Evolutionary conservation across 1,284 basidiomycete genomes (phyloP).

Genomic region (Golubevia pallescens): DNA sequence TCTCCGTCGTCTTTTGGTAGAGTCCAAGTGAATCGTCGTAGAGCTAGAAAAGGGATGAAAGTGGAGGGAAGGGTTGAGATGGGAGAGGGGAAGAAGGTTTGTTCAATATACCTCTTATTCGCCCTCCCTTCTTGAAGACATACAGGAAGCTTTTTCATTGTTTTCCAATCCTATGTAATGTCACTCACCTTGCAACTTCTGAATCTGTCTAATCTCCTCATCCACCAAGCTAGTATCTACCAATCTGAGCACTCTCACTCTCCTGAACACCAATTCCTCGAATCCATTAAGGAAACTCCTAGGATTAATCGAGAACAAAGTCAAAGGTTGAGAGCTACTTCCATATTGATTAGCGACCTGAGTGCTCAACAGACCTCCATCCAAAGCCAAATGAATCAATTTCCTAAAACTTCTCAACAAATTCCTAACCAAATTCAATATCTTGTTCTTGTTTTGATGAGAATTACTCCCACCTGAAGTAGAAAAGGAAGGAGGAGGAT

Average conservation of each 20-base stretch:
- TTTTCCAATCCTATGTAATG: neutral
- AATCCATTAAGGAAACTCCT: constrained; percentile 55
- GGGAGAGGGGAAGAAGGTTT: neutral
- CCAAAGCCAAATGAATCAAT: constrained; percentile 45
- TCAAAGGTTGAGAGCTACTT: constrained; percentile 50
- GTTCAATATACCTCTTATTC: too few relatives aligned
- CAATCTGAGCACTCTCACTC: constrained; percentile 33
- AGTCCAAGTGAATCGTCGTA: constrained; percentile 41
- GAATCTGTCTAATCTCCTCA: constrained; percentile 50
- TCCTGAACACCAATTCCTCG: constrained; percentile 51
- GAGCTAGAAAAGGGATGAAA: constrained; percentile 4
- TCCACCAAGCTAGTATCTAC: constrained; percentile 52
- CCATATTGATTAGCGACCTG: constrained; percentile 48
- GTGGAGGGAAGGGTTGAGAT: too few relatives aligned
- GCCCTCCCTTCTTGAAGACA: neutral
- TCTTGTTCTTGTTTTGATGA: too few relatives aligned
- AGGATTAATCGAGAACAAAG: constrained; percentile 52
- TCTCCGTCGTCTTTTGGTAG: constrained; percentile 53
- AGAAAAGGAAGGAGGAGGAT: too few relatives aligned
- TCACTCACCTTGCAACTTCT: constrained; percentile 30
- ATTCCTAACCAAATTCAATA: too few relatives aligned
- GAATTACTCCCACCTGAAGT: too few relatives aligned
- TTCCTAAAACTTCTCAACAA: constrained; percentile 47
- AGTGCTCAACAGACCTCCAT: constrained; percentile 41
- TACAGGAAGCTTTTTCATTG: neutral